These are phyloP conservation scores for Ophiosphaerella herpotricha DNA, from an alignment of 2,329 filamentous ascomycete genomes.

Conservation along the genomic window DNA sequence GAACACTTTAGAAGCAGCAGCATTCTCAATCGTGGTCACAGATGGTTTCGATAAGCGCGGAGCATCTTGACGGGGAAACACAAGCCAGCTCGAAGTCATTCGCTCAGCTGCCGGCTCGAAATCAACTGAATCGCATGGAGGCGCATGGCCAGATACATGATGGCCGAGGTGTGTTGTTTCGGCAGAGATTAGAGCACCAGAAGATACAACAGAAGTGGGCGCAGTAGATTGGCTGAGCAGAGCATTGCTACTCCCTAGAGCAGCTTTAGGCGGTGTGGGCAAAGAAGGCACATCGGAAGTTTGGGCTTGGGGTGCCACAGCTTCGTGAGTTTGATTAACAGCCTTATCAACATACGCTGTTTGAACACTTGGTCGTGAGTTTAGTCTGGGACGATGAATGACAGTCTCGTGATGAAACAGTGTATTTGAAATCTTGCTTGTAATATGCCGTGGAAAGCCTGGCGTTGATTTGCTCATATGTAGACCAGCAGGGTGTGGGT, in stretches of 20 bases:
- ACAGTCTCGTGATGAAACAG: conserved; percentile 38
- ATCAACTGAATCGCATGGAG: conserved; percentile 17
- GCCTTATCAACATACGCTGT: conserved; percentile 12
- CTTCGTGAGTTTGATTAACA: conserved; percentile 1
- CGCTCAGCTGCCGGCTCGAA: conserved; percentile 20
- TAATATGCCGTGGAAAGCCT: conserved; percentile 32
- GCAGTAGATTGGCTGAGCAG: conserved; percentile 40
- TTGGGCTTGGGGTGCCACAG: conserved; percentile 6
- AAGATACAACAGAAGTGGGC: conserved; percentile 42
- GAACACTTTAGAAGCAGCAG: conserved; percentile 80
- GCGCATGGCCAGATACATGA: conserved; percentile 14
- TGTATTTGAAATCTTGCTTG: conserved; percentile 29
- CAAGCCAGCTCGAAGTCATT: conserved; percentile 26
- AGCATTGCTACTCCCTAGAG: conserved; percentile 32
- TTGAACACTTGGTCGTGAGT: conserved; percentile 32
- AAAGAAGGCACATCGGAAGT: conserved; percentile 25
- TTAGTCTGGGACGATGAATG: conserved; percentile 36
- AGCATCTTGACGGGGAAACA: conserved; percentile 42
- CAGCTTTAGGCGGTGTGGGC: conserved; percentile 33
- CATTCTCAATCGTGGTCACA: conserved; percentile 71
- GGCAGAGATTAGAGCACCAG: conserved; percentile 34
- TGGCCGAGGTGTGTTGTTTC: conserved; percentile 32
- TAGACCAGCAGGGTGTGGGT: conserved; percentile 15
- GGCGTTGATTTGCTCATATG: conserved; percentile 37
- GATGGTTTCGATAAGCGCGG: conserved; percentile 43